Conservation (phyloP, 2,329 filamentous ascomycete genomes). For the Paramyrothecium roridum region DNA sequence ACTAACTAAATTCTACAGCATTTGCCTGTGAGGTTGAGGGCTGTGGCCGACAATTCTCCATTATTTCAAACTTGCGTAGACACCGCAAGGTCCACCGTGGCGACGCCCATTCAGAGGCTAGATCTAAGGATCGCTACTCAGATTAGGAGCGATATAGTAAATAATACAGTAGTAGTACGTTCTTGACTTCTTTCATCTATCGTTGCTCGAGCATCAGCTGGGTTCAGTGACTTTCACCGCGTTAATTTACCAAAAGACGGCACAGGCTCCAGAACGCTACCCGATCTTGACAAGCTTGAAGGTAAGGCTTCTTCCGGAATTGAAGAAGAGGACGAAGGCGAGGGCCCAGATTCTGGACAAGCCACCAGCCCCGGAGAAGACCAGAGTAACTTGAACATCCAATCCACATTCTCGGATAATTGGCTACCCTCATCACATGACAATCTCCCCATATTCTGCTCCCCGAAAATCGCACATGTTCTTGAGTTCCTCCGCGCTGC, state of each 20-base stretch:
- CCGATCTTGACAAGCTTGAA: too few relatives aligned
- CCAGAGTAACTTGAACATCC: too few relatives aligned
- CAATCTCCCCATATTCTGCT: not conserved
- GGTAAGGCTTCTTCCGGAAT: too few relatives aligned
- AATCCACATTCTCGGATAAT: not conserved
- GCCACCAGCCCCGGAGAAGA: too few relatives aligned
- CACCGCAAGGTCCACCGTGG: slow-evolving; percentile 92
- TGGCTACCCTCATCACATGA: not conserved
- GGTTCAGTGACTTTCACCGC: too few relatives aligned
- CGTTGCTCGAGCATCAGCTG: too few relatives aligned
- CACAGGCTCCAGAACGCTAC: too few relatives aligned
- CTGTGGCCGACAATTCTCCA: slow-evolving; percentile 93
- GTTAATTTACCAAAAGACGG: slow-evolving; percentile 14
- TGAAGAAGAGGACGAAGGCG: not conserved
- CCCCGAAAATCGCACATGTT: slow-evolving; percentile 2
- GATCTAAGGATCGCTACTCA: slow-evolving; percentile 61
- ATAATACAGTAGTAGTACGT: slow-evolving; percentile 2
- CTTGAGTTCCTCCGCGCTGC: slow-evolving; percentile 1
- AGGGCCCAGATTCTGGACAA: not conserved
- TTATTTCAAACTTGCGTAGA: slow-evolving; percentile 90
- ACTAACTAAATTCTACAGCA: slow-evolving; percentile 47
- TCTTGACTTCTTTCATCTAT: not conserved
- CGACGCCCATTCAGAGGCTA: slow-evolving; percentile 60
- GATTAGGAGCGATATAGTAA: slow-evolving; percentile 35
- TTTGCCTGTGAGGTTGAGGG: slow-evolving; percentile 93